These are phyloP conservation scores for Vairimorpha necatrix DNA, from an alignment of 371 early-diverging fungal genomes.

Conservation along the genomic window DNA sequence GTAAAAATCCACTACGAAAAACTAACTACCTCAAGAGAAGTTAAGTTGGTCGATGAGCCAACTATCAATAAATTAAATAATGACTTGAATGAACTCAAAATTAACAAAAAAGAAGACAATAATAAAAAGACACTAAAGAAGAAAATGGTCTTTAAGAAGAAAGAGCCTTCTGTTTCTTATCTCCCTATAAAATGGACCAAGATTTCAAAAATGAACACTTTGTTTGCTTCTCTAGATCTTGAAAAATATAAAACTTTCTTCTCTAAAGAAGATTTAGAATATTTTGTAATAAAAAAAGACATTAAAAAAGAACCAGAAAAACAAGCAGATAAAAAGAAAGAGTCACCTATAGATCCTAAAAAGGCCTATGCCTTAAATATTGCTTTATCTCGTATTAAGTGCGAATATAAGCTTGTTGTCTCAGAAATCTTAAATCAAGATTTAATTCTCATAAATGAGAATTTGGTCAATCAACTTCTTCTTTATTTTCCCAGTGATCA, in stretches of 20 bases:
- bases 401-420: conserved; percentile 30
- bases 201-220: conserved; percentile 22
- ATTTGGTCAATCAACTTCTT: conserved; percentile 55
- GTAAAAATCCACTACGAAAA: too few species aligned
- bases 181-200: conserved; percentile 44
- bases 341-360: conserved; percentile 33
- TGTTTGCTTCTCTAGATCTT: conserved; percentile 23
- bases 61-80: too few species aligned
- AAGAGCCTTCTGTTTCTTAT: conserved; percentile 24
- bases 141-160: conserved; percentile 23
- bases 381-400: conserved; percentile 51
- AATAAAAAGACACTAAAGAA: conserved; percentile 22
- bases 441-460: conserved; percentile 36
- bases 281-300: conserved; percentile 30
- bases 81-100: not conserved
- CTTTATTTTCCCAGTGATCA: conserved; percentile 51
- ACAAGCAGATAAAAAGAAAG: not conserved
- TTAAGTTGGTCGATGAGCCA: too few species aligned
- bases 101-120: not conserved
- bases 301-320: not conserved
- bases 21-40: too few species aligned
- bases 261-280: conserved; percentile 31
- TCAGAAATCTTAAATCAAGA: conserved; percentile 17
- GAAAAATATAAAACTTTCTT: conserved; percentile 27
- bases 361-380: conserved; percentile 56